These are phyloP conservation scores for Alternaria infectoria DNA, from an alignment of 2,329 filamentous ascomycete genomes.

Conservation along the genomic window DNA sequence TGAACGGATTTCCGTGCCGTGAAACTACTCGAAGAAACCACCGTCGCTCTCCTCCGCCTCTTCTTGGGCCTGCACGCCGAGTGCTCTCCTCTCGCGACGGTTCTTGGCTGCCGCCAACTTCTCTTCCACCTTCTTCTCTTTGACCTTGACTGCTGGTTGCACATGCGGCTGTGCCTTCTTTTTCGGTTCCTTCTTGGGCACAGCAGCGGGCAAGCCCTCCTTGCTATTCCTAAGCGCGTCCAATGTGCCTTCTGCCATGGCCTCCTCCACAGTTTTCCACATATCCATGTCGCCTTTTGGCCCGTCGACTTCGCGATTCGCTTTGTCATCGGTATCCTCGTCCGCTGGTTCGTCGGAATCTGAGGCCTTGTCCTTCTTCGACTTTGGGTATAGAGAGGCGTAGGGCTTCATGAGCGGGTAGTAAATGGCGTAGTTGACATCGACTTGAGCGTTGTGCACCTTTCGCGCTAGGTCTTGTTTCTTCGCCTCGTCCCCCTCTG, in stretches of 20 bases:
- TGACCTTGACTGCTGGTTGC: constrained; percentile 14
- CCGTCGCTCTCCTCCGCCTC: constrained; percentile 46
- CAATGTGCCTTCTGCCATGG: constrained; percentile 65
- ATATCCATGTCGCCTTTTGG: constrained; percentile 62
- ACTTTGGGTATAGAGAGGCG: constrained; percentile 61
- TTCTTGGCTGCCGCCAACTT: constrained; percentile 21
- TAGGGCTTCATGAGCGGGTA: constrained; percentile 76
- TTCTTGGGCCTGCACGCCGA: constrained; percentile 25
- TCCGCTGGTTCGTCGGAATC: constrained; percentile 28
- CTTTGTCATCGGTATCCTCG: constrained; percentile 35
- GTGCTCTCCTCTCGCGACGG: constrained; percentile 27
- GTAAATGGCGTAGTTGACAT: constrained; percentile 76
- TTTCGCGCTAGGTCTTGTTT: constrained; percentile 61
- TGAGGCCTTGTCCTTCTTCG: constrained; percentile 28
- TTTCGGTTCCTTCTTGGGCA: constrained; percentile 30
- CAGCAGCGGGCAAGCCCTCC: constrained; percentile 26
- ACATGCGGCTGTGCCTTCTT: constrained; percentile 19
- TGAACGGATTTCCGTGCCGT: constrained; percentile 3
- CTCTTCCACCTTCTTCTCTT: constrained; percentile 22
- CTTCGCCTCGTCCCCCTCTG: constrained; percentile 58
- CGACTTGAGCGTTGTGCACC: constrained; percentile 73
- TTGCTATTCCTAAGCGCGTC: constrained; percentile 63
- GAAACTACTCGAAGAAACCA: constrained; percentile 47
- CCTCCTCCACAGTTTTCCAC: constrained; percentile 71
- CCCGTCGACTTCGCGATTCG: constrained; percentile 46